These are phyloP conservation scores for Xylaria sp. DNA, from an alignment of 2,329 filamentous ascomycete species.

Conservation along the genomic window DNA sequence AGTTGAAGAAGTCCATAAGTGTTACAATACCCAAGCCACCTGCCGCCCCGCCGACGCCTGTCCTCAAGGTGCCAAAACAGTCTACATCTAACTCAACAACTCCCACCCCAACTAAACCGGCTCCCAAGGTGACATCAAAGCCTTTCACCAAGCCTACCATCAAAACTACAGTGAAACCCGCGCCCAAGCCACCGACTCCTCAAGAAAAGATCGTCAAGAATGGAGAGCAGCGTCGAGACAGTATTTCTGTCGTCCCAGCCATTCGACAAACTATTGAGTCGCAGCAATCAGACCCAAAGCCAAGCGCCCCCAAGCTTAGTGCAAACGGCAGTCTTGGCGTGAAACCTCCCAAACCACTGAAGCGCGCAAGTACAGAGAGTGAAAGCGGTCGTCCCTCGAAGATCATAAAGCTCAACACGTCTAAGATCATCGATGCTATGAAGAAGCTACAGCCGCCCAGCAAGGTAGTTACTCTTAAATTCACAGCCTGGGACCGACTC, in stretches of 20 bases:
- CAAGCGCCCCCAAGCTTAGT: conserved; percentile 29
- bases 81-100: conserved; percentile 8
- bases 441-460: conserved; percentile 30
- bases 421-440: conserved; percentile 32
- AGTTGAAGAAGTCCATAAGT: conserved; percentile 26
- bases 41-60: conserved; percentile 14
- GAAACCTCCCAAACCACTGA: conserved; percentile 32
- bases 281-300: conserved; percentile 33
- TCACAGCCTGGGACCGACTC: conserved; percentile 38
- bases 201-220: conserved; percentile 30
- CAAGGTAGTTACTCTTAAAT: conserved; percentile 38
- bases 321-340: conserved; percentile 26
- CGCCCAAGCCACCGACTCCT: conserved; percentile 3
- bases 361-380: conserved; percentile 40
- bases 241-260: conserved; percentile 39
- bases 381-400: conserved; percentile 40
- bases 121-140: conserved; percentile 5
- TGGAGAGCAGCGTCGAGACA: conserved; percentile 34
- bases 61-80: conserved; percentile 20
- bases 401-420: conserved; percentile 42
- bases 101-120: conserved; percentile 1
- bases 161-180: conserved; percentile 2
- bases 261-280: conserved; percentile 39
- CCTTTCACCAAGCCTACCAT: background rate
- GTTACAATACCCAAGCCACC: conserved; percentile 26